A percentile compares a stretch with the other conserved stretches of the same genome.
These are phyloP conservation scores for Annona squamosa DNA, from an alignment of 164 flowering plant species.

Conservation along the genomic window DNA sequence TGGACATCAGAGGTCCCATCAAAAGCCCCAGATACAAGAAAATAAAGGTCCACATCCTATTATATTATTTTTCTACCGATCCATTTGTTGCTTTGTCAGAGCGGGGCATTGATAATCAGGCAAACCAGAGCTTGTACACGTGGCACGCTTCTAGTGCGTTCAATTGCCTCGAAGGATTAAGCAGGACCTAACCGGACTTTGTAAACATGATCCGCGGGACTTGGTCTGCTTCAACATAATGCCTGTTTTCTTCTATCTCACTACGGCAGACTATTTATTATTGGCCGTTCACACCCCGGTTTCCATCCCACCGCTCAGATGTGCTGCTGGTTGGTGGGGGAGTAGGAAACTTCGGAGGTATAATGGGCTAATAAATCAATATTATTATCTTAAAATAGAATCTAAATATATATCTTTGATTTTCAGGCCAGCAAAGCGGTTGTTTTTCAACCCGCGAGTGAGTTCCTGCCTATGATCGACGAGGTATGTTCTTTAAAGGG, in stretches of 20 bases:
- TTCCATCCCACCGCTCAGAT: too few relatives aligned
- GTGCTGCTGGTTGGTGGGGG: too few relatives aligned
- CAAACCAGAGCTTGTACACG: neutral
- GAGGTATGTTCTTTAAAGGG: constrained; percentile 4
- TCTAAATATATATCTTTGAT: neutral
- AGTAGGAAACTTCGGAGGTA: too few relatives aligned
- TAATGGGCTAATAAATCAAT: neutral
- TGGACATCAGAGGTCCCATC: constrained; percentile 84
- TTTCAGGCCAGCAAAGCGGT: constrained; percentile 9
- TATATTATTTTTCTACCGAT: neutral
- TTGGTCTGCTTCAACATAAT: too few relatives aligned
- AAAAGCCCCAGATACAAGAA: constrained; percentile 31
- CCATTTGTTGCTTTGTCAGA: neutral
- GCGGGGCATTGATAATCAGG: neutral
- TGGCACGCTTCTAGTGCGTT: neutral
- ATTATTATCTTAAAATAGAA: too few relatives aligned
- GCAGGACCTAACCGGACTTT: too few relatives aligned
- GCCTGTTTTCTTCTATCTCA: too few relatives aligned
- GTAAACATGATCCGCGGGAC: too few relatives aligned
- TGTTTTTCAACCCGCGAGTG: constrained; percentile 17
- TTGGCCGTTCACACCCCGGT: too few relatives aligned
- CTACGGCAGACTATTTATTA: too few relatives aligned
- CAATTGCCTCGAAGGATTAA: too few relatives aligned
- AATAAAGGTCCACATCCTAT: constrained; percentile 16
- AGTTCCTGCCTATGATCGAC: constrained; percentile 19